Evolutionary conservation across 257 asterid genomes (phyloP), one percentile per base, ranked within the genome.

Genomic region (Thymus mandschuricus): DNA sequence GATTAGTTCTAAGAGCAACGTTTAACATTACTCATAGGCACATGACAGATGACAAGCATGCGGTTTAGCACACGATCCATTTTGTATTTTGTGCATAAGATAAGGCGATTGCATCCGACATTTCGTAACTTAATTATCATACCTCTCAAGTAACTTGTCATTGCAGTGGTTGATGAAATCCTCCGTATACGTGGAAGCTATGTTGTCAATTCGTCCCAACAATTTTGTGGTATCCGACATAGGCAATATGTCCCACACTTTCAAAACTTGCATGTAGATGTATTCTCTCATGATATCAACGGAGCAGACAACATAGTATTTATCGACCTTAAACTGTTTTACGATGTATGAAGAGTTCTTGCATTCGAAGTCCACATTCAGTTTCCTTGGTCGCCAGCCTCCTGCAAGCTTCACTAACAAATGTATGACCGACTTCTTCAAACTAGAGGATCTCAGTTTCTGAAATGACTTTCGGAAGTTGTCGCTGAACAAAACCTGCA

Each of bases 351-450:
- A 76, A 58, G 95, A 83, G 60, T 58, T 70, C 73, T 76, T 75
- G 40, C 88, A 86, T 72, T 66, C 31, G 67, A 50, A 45, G 69
- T 90, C 87, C 76, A 85, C 84, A 35, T 60, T 73, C 51, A 70
- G 60, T 51, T n/a, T n/a, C n/a, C 77, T 80, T 1, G 97, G 95
- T 60, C 91, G 82, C 97, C 96, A 88, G 45, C 97, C 97, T 15
- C 82, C 64, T 58, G 91, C 86, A 70, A 88, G 82, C 79, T 79
- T 86, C 48, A 85, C 71, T 56, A 88, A 66, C 44, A 79, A 48
- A 41, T 52, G 70, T 10, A 88, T 31, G 55, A 75, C 88, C 73
- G 79, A 65, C 75, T 85, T 88, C 80, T 70, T 90, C 31, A 69
- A 49, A 12, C 54, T 56, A 27, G 82, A 69, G 7, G 81, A 69